A percentile compares a stretch with the other conserved stretches of the same genome.
phyloP scores from a whole-genome alignment of 805 yeast species.

The Sugiyamaella boreocaroliniensis region DNA sequence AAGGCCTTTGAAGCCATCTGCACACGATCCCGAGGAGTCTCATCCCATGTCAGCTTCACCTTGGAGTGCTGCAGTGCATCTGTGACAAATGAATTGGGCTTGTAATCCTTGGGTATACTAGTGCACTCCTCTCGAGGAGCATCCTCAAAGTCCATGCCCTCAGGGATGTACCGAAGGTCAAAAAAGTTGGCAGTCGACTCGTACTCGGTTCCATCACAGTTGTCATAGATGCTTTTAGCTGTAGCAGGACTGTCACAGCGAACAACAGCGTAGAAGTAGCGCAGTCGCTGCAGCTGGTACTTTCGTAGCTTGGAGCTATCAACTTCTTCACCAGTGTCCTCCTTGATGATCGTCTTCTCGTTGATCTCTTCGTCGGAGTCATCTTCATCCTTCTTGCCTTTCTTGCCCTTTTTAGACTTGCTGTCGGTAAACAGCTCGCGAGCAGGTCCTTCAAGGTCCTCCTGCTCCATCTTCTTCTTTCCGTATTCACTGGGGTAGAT shows the following conservation, averaged over 20 bases:
- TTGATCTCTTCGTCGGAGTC: constrained; percentile 41
- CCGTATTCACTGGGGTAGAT: constrained; percentile 81
- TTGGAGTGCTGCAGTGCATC: constrained; percentile 96
- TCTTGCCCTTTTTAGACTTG: constrained; percentile 34
- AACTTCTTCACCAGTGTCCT: constrained; percentile 79
- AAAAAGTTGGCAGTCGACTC: constrained; percentile 93
- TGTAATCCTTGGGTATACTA: constrained; percentile 68
- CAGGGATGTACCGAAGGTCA: constrained; percentile 89
- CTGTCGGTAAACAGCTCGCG: constrained; percentile 62
- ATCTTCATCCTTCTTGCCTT: constrained; percentile 19
- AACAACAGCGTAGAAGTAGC: constrained; percentile 90
- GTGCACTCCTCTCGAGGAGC: constrained; percentile 68
- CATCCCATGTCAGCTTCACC: constrained; percentile 97
- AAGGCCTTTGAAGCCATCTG: constrained; percentile 73
- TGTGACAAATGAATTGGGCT: constrained; percentile 77
- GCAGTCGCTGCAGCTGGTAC: constrained; percentile 85
- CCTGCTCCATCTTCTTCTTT: constrained; percentile 81
- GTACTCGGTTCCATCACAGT: constrained; percentile 91
- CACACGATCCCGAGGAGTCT: constrained; percentile 85
- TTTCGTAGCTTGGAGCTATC: constrained; percentile 78
- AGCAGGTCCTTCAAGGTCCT: constrained; percentile 90
- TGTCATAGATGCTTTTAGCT: constrained; percentile 68
- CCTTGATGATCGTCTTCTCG: constrained; percentile 67
- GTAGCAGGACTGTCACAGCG: constrained; percentile 69
- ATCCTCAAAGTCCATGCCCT: constrained; percentile 80